phyloP scores from a whole-genome alignment of 331 rosid species.

The Rhamnella rubrinervis region DNA sequence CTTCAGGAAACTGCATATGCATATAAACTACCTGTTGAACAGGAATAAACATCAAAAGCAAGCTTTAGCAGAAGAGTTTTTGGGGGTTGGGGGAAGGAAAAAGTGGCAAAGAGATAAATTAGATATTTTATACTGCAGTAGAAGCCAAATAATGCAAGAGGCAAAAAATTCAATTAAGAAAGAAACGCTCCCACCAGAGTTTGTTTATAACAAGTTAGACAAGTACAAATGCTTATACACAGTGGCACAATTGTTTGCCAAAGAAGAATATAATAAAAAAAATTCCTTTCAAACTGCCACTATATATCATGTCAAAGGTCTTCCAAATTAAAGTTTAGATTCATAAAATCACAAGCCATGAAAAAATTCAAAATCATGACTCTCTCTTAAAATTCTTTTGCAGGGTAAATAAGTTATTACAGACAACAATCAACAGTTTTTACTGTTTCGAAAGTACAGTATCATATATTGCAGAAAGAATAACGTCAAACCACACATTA shows the following conservation, averaged over 20 bases:
- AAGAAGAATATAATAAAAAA: too few species aligned
- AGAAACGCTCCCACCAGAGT: background rate
- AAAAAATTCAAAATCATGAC: too few species aligned
- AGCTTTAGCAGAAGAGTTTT: background rate
- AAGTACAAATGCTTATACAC: too few species aligned
- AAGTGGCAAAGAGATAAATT: slow-evolving; percentile 13
- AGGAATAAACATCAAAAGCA: slow-evolving; percentile 13
- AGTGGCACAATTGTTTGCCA: background rate
- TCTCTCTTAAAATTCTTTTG: too few species aligned
- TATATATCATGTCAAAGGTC: too few species aligned
- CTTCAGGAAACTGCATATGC: slow-evolving; percentile 78
- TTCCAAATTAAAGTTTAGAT: too few species aligned
- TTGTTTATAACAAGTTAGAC: background rate
- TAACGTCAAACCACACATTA: slow-evolving; percentile 25
- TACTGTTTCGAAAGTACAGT: background rate
- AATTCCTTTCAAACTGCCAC: background rate
- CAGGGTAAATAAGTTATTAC: background rate
- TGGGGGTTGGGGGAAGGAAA: background rate
- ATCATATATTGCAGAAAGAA: background rate
- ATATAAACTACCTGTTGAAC: slow-evolving; percentile 72
- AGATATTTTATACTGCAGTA: background rate
- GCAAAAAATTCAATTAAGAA: background rate
- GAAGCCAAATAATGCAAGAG: background rate
- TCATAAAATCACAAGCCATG: too few species aligned
- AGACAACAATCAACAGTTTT: background rate